Conservation (phyloP, 768 basidiomycete species). For the Lactarius psammicola region DNA sequence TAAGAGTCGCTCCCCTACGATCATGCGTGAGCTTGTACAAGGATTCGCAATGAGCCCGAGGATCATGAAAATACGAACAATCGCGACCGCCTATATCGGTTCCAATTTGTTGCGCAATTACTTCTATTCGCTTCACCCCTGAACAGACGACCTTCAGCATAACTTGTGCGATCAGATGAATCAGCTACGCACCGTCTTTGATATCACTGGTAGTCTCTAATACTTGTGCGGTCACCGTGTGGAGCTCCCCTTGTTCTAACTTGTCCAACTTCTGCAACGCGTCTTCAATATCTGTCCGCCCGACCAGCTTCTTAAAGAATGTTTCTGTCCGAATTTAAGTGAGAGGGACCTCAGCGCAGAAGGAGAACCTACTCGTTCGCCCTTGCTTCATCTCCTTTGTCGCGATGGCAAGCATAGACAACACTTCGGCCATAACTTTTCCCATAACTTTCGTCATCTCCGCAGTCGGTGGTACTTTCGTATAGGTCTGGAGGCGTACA, state of each 20-base stretch:
- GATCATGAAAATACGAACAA: neutral
- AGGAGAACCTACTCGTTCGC: neutral
- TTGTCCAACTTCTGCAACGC: neutral
- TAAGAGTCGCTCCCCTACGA: neutral
- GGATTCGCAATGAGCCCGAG: neutral
- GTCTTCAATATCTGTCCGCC: neutral
- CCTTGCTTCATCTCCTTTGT: neutral
- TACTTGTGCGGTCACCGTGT: neutral
- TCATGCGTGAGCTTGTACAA: neutral
- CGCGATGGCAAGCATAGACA: neutral
- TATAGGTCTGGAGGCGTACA: neutral
- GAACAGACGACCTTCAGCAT: too few relatives aligned
- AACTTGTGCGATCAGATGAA: neutral
- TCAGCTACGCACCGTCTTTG: neutral
- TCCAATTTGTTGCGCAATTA: neutral
- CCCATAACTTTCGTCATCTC: neutral
- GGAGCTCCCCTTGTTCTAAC: neutral
- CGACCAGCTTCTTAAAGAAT: neutral
- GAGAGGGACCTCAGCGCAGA: neutral
- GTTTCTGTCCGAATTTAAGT: neutral
- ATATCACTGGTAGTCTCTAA: neutral
- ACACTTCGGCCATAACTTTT: neutral
- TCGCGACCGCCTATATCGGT: neutral
- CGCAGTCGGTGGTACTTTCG: neutral
- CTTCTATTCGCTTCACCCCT: neutral